These are phyloP conservation scores for Teunomyces cretensis DNA, from an alignment of 805 yeast species.

Conservation along the genomic window DNA sequence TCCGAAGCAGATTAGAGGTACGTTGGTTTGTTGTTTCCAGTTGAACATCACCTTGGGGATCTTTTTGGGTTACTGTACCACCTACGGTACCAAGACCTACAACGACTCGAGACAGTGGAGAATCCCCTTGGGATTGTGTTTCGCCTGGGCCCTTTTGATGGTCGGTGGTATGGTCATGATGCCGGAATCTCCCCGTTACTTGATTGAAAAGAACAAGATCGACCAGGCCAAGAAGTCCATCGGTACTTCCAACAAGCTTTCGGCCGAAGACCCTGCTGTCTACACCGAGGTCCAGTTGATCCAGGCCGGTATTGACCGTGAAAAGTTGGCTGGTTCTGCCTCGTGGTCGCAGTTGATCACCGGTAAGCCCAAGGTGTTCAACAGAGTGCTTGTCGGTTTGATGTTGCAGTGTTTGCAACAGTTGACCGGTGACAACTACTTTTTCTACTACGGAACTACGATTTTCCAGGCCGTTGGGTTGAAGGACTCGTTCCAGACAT, in stretches of 20 bases:
- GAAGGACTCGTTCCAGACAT: conserved; percentile 54
- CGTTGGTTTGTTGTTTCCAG: conserved; percentile 69
- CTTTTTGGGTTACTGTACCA: conserved; percentile 66
- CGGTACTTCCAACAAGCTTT: conserved; percentile 57
- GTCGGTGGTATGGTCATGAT: conserved; percentile 52
- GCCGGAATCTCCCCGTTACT: conserved; percentile 72
- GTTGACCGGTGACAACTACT: conserved; percentile 60
- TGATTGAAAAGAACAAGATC: conserved; percentile 48
- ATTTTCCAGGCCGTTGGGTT: conserved; percentile 53
- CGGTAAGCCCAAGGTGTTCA: conserved; percentile 62
- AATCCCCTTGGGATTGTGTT: conserved; percentile 57
- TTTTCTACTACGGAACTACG: conserved; percentile 61
- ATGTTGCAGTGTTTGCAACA: conserved; percentile 61
- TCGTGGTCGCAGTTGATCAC: conserved; percentile 62
- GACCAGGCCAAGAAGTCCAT: conserved; percentile 57
- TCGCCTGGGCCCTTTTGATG: conserved; percentile 48
- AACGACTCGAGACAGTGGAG: conserved; percentile 61
- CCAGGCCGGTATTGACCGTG: conserved; percentile 62
- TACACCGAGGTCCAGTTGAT: conserved; percentile 53
- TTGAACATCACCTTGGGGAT: conserved; percentile 70
- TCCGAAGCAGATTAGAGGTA: conserved; percentile 71
- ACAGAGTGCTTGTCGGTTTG: conserved; percentile 57
- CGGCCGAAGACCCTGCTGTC: conserved; percentile 54
- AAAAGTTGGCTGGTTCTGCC: conserved; percentile 61
- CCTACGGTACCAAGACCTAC: conserved; percentile 55